Base-by-base conservation (phyloP, 2,329 filamentous ascomycete species). In the Pyrenochaeta sp. region DNA sequence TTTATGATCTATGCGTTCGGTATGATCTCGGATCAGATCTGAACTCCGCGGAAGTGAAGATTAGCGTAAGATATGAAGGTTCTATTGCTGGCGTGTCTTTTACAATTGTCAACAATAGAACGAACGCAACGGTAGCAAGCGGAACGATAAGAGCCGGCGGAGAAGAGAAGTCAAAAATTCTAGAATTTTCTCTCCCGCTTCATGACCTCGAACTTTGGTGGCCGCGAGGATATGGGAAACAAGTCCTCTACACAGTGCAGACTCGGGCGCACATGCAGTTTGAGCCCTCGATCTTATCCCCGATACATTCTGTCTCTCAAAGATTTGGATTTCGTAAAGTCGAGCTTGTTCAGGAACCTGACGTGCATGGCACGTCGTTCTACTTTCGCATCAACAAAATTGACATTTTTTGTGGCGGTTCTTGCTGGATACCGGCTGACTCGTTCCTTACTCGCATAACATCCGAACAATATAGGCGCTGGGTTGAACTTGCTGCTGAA, bases 341-440 rank as follows among this genome's bases (percentile, higher is more conserved):
- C 4, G 77, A 81, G 56, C 72, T 82, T 3, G 59, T 82, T 15
- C 78, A 81, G 56, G 58, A 78, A 39, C 73, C 74, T 4, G 79
- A 81, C 44, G 81, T 78, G 50, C 83, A 88, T 2, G 91, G 90
- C 21, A 90, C 87, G 20, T 88, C 85, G 2, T 94, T 93, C 78
- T 92, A 89, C 78, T 93, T 95, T 73, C 81, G 86, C 58, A 78
- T 95, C 72, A 94, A 94, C 74, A 86, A 87, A 45, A 81, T 90
- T 12, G 87, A 90, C 14, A 79, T 94, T 1, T 94, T 92, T 75
- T 91, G 89, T 54, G 90, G 90, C 15, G 91, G 91, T n/a, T 91
- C 89, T 58, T 85, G 92, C 73, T 94, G 90, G 90, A 94, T 94
- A 58, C 90, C 90, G 0, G 90, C 89, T 1, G 90, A 94, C 68